phyloP scores from a whole-genome alignment of 2,329 filamentous ascomycete species.

The Epichloe uncinata region DNA sequence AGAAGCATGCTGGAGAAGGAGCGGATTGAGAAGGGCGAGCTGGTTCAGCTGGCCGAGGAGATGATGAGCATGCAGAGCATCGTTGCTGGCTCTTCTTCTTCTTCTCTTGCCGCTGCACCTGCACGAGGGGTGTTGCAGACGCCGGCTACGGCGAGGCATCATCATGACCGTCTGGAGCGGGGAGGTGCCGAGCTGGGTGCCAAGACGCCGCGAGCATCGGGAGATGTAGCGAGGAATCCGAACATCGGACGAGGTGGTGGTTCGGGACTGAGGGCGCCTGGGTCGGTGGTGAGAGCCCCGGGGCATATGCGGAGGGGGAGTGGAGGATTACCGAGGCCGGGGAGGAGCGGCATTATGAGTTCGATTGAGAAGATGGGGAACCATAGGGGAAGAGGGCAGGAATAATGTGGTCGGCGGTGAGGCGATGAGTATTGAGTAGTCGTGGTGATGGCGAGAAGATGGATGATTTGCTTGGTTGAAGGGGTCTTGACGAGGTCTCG shows the following conservation, averaged over 20 bases:
- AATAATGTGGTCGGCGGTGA: not conserved
- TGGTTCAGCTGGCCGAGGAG: conserved; percentile 71
- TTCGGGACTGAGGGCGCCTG: conserved; percentile 49
- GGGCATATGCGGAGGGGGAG: conserved; percentile 33
- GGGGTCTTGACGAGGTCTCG: not conserved
- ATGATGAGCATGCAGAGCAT: conserved; percentile 59
- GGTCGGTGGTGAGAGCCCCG: conserved; percentile 28
- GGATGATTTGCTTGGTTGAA: not conserved
- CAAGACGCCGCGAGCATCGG: conserved; percentile 33
- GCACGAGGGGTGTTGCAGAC: conserved; percentile 10
- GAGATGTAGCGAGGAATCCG: conserved; percentile 30
- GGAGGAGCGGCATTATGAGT: conserved; percentile 62
- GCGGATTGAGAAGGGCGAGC: conserved; percentile 70
- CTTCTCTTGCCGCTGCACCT: not conserved
- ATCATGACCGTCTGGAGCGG: not conserved
- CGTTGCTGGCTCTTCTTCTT: conserved; percentile 13
- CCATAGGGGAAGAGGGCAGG: conserved; percentile 25
- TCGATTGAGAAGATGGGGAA: conserved; percentile 82
- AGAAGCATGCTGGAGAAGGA: conserved; percentile 56
- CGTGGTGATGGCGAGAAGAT: not conserved
- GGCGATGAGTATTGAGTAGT: no score
- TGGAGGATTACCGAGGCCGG: conserved; percentile 35
- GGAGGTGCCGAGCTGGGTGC: conserved; percentile 3
- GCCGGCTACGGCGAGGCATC: not conserved
- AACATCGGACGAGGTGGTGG: conserved; percentile 22